These are phyloP conservation scores for Penicillium bovifimosum DNA, from an alignment of 495 filamentous ascomycete species.

Conservation along the genomic window DNA sequence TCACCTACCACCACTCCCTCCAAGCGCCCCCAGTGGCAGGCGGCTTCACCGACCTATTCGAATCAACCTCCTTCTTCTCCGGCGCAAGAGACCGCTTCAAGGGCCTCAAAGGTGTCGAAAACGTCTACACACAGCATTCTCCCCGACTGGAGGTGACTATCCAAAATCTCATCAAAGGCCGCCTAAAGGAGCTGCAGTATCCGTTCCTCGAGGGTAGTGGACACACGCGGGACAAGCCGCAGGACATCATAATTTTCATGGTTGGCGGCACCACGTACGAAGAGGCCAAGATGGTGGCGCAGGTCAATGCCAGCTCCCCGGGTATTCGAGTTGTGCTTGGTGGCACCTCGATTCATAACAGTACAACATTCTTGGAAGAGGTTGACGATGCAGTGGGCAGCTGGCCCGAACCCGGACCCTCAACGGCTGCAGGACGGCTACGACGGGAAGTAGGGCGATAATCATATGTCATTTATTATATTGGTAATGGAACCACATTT, in stretches of 20 bases:
- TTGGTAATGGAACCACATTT: neutral
- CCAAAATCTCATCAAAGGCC: slow-evolving; percentile 87
- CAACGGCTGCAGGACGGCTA: slow-evolving; percentile 66
- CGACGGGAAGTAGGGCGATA: slow-evolving; percentile 54
- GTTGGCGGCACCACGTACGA: slow-evolving; percentile 92
- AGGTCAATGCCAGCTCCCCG: slow-evolving; percentile 85
- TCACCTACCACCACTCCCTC: slow-evolving; percentile 77
- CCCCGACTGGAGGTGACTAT: slow-evolving; percentile 80
- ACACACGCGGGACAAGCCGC: slow-evolving; percentile 84
- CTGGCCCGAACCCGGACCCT: slow-evolving; percentile 71
- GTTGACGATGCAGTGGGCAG: slow-evolving; percentile 69
- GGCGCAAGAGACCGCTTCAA: slow-evolving; percentile 86
- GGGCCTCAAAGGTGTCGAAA: slow-evolving; percentile 93
- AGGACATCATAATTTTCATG: slow-evolving; percentile 93
- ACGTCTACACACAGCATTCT: slow-evolving; percentile 97
- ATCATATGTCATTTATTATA: slow-evolving; percentile 3
- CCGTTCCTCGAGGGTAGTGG: slow-evolving; percentile 87
- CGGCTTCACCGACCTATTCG: slow-evolving; percentile 85
- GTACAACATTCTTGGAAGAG: slow-evolving; percentile 79
- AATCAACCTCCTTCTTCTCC: slow-evolving; percentile 85
- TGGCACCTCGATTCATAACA: slow-evolving; percentile 81
- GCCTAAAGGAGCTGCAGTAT: slow-evolving; percentile 75
- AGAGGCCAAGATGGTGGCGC: slow-evolving; percentile 88
- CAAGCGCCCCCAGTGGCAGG: slow-evolving; percentile 64
- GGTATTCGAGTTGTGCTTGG: slow-evolving; percentile 85